Conservation (phyloP, 768 basidiomycete species). For the Sporobolomyces phaffii region DNA sequence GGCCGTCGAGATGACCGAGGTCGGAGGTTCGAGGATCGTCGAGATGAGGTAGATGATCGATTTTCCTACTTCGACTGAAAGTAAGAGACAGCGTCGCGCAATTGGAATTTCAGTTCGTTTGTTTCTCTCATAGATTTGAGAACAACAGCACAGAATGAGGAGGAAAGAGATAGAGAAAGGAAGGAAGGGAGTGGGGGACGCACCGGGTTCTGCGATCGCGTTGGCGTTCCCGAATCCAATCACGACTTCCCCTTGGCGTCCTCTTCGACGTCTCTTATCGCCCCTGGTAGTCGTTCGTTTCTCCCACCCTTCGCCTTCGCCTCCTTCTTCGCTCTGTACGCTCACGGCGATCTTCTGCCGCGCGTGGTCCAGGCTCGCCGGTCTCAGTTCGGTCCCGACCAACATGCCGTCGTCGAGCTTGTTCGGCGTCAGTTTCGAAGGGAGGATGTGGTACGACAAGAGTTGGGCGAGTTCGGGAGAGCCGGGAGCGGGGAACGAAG, state of each 20-base stretch:
- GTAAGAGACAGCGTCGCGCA: too few species aligned
- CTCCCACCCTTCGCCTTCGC: slow-evolving; percentile 46
- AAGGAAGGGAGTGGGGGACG: slow-evolving; percentile 22
- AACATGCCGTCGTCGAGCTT: slow-evolving; percentile 70
- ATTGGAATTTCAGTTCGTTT: too few species aligned
- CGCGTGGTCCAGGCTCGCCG: slow-evolving; percentile 47
- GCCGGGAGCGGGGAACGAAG: slow-evolving; percentile 57
- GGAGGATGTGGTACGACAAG: slow-evolving; percentile 84
- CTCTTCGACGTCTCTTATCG: slow-evolving; percentile 17
- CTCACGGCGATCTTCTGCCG: slow-evolving; percentile 48
- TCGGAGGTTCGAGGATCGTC: slow-evolving; percentile 72
- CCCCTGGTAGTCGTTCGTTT: slow-evolving; percentile 23
- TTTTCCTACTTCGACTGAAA: slow-evolving; percentile 64
- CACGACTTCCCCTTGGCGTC: slow-evolving; percentile 48
- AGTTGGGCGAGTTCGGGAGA: slow-evolving; percentile 64
- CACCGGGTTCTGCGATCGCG: slow-evolving; percentile 70
- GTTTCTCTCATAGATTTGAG: too few species aligned
- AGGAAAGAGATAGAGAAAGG: too few species aligned
- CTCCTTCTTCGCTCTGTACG: slow-evolving; percentile 44
- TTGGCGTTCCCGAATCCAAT: slow-evolving; percentile 78
- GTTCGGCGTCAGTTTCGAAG: slow-evolving; percentile 65
- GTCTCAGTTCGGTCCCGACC: slow-evolving; percentile 47
- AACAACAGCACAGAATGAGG: too few species aligned
- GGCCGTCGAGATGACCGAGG: slow-evolving; percentile 71
- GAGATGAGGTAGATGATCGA: slow-evolving; percentile 85